phyloP scores from a whole-genome alignment of 2,329 filamentous ascomycete species.

The Tympanopsis confertula region DNA sequence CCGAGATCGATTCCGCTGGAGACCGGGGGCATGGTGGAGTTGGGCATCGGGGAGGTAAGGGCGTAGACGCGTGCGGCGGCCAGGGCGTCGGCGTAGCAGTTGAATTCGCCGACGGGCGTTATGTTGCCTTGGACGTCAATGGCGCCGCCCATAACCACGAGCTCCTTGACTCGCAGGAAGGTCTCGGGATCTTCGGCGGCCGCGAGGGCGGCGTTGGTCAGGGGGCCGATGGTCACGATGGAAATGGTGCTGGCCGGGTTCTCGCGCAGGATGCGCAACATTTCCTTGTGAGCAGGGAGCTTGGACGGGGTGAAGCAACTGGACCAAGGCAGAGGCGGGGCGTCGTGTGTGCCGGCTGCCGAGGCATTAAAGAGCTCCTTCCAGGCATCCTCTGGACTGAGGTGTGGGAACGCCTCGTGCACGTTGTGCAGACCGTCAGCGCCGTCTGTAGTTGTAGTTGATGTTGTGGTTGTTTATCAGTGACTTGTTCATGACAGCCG shows the following conservation, averaged over 20 bases:
- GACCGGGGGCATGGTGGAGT: constrained; percentile 68
- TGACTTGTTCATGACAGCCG: background rate
- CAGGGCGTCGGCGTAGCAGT: constrained; percentile 78
- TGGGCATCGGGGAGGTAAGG: constrained; percentile 61
- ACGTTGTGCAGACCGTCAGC: constrained; percentile 67
- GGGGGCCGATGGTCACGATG: constrained; percentile 78
- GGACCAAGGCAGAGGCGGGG: constrained; percentile 31
- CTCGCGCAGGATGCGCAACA: constrained; percentile 72
- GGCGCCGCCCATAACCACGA: constrained; percentile 90
- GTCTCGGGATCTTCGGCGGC: constrained; percentile 80
- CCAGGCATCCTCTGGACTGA: constrained; percentile 67
- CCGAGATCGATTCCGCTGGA: constrained; percentile 37
- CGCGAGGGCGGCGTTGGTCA: constrained; percentile 87
- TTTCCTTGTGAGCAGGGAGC: constrained; percentile 67
- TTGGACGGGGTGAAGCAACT: constrained; percentile 67
- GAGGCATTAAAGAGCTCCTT: constrained; percentile 47
- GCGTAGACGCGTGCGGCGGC: constrained; percentile 69
- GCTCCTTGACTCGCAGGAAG: constrained; percentile 78
- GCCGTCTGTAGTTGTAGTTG: constrained; percentile 42
- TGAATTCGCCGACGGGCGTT: constrained; percentile 83
- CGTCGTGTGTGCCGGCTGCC: constrained; percentile 12
- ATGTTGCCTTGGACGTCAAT: constrained; percentile 73
- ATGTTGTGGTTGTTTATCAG: constrained; percentile 1
- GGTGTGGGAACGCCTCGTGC: constrained; percentile 62
- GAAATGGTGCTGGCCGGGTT: constrained; percentile 76